Evolutionary conservation across 148 eudicot species (phyloP).

Genomic region (Nepenthes mirabilis): DNA sequence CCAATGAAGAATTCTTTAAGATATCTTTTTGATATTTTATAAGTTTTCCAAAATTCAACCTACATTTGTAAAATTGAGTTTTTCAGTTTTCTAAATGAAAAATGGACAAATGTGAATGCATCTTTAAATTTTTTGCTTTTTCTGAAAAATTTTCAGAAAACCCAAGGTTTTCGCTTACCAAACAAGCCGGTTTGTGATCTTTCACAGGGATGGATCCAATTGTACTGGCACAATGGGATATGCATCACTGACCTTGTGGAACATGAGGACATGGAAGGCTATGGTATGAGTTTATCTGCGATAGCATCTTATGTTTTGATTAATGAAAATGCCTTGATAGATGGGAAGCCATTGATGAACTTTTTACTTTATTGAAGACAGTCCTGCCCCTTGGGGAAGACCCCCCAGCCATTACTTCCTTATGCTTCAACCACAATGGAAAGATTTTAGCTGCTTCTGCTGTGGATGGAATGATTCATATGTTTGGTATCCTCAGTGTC

Average conservation of each 20-base stretch:
- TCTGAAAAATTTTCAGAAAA: too few relatives aligned
- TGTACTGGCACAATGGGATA: slow-evolving; percentile 38
- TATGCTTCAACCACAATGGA: slow-evolving; percentile 95
- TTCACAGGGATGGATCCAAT: slow-evolving; percentile 43
- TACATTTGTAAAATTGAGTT: too few relatives aligned
- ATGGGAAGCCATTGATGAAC: slow-evolving; percentile 13
- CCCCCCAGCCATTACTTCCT: slow-evolving; percentile 88
- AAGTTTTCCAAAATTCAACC: too few relatives aligned
- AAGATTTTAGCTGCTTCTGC: slow-evolving; percentile 98
- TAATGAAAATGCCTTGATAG: slow-evolving; percentile 2
- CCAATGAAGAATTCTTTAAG: background rate
- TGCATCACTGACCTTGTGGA: slow-evolving; percentile 91
- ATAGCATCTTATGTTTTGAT: slow-evolving; percentile 8
- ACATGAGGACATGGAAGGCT: slow-evolving; percentile 95
- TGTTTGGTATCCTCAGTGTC: slow-evolving; percentile 88
- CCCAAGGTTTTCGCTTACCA: too few relatives aligned
- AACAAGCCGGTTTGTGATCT: too few relatives aligned
- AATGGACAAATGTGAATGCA: too few relatives aligned
- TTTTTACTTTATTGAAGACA: slow-evolving; percentile 56
- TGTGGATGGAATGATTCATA: slow-evolving; percentile 98
- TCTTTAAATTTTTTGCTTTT: too few relatives aligned
- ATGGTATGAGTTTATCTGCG: slow-evolving; percentile 49
- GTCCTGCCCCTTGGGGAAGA: slow-evolving; percentile 99
- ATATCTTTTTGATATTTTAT: background rate
- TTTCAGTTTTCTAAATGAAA: too few relatives aligned